Percentiles rank a stretch among this genome's conserved stretches.
Conservation (phyloP, 306 rosid species). For the Cucurbita argyrosperma region DNA sequence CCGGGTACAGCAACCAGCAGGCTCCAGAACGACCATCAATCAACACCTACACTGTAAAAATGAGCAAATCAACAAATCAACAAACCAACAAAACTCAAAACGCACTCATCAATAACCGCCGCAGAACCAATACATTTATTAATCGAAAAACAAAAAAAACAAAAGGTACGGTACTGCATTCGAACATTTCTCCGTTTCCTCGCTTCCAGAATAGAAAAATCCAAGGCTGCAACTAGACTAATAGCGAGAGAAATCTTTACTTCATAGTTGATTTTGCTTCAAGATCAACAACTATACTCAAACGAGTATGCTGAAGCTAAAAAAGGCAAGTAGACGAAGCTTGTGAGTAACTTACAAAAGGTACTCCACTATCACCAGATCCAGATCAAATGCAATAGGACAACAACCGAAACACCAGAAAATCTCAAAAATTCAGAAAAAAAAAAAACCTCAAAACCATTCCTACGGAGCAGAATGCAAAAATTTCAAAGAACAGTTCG, state of each 20-base stretch:
- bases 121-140: background rate
- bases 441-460: background rate
- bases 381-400: constrained; percentile 4
- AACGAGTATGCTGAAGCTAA: background rate
- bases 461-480: background rate
- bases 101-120: background rate
- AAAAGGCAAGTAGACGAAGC: background rate
- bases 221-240: background rate
- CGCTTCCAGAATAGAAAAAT: background rate
- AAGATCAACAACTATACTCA: background rate
- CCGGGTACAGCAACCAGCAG: background rate
- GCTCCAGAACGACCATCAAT: background rate
- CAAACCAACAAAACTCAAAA: background rate
- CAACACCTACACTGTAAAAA: background rate
- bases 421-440: background rate
- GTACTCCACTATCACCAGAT: constrained; percentile 2
- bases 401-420: background rate
- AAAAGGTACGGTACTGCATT: background rate
- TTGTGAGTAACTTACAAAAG: background rate
- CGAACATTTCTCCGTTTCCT: background rate
- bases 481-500: background rate
- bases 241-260: background rate
- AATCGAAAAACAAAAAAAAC: too few species aligned
- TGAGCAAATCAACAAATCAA: background rate
- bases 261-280: background rate